Percentiles rank a stretch among this genome's conserved stretches.
phyloP scores from a whole-genome alignment of 2,329 filamentous ascomycete species.

The Plenodomus tracheiphilus region DNA sequence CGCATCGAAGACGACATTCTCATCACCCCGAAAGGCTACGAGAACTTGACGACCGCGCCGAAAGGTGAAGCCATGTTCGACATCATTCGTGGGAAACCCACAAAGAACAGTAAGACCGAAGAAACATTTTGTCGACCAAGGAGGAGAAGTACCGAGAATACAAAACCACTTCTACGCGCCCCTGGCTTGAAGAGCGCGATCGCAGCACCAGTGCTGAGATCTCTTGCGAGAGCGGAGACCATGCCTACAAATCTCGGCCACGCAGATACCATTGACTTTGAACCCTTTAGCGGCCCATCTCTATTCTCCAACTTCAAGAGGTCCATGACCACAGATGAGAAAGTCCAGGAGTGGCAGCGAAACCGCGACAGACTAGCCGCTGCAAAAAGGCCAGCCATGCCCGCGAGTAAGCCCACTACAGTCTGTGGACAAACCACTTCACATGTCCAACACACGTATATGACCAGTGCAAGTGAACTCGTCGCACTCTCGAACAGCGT shows the following conservation, averaged over 20 bases:
- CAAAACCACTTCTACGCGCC: conserved; percentile 20
- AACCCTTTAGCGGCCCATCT: conserved; percentile 22
- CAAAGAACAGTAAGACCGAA: conserved; percentile 17
- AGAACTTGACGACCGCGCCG: conserved; percentile 72
- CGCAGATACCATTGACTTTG: conserved; percentile 18
- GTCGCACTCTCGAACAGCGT: neutral
- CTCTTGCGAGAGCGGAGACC: conserved; percentile 26
- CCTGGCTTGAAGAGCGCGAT: conserved; percentile 28
- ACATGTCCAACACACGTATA: conserved; percentile 19
- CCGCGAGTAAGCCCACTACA: conserved; percentile 1
- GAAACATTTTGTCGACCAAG: neutral
- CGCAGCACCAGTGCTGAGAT: conserved; percentile 13
- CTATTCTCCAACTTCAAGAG: conserved; percentile 25
- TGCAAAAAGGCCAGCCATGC: neutral
- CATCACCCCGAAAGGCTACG: conserved; percentile 68
- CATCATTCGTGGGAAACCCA: conserved; percentile 46
- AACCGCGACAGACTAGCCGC: neutral
- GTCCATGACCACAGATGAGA: conserved; percentile 30
- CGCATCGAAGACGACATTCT: conserved; percentile 74
- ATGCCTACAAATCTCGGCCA: conserved; percentile 15
- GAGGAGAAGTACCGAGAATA: conserved; percentile 4
- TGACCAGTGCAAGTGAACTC: conserved; percentile 3
- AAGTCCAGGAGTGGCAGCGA: conserved; percentile 21
- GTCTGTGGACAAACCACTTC: conserved; percentile 22
- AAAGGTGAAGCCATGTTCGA: conserved; percentile 69